Evolutionary conservation across 768 basidiomycete species (phyloP).

Genomic region (Tricholoma saponaceum): DNA sequence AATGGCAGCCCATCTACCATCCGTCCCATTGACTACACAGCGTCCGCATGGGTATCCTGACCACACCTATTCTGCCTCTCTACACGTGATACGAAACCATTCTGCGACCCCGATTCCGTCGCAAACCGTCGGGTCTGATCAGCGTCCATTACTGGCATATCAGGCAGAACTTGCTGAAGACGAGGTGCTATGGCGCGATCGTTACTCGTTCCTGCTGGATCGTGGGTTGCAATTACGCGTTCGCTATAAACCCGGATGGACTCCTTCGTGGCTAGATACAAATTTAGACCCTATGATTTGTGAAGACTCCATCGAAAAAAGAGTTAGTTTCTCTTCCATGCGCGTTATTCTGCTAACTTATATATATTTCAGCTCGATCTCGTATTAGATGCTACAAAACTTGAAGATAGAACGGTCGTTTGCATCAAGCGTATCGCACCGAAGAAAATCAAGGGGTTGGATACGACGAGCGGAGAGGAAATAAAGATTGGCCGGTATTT

Average conservation of each 20-base stretch:
- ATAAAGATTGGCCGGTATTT: constrained; percentile 5
- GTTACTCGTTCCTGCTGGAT: constrained; percentile 18
- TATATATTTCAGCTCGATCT: neutral
- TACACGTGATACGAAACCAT: neutral
- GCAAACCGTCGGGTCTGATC: no score
- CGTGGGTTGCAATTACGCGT: constrained; percentile 23
- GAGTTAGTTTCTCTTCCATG: neutral
- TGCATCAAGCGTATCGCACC: constrained; percentile 10
- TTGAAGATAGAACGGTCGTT: constrained; percentile 1
- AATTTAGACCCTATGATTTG: constrained; percentile 5
- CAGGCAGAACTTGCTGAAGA: neutral
- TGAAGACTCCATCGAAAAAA: constrained; percentile 3
- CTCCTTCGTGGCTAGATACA: constrained; percentile 22
- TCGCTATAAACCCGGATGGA: constrained; percentile 26
- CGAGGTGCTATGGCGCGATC: constrained; percentile 15
- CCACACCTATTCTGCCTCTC: neutral
- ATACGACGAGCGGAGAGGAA: neutral
- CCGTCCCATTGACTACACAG: neutral
- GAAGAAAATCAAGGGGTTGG: neutral
- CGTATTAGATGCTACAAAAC: constrained; percentile 9
- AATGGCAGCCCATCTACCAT: neutral
- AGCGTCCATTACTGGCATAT: no score
- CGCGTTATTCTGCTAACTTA: no score
- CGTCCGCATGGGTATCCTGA: neutral
- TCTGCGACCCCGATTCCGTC: neutral